A percentile compares a stretch with the other conserved stretches of the same genome.
Evolutionary conservation across 2,329 filamentous ascomycete genomes (phyloP).

Genomic region (Apiospora phragmitis): DNA sequence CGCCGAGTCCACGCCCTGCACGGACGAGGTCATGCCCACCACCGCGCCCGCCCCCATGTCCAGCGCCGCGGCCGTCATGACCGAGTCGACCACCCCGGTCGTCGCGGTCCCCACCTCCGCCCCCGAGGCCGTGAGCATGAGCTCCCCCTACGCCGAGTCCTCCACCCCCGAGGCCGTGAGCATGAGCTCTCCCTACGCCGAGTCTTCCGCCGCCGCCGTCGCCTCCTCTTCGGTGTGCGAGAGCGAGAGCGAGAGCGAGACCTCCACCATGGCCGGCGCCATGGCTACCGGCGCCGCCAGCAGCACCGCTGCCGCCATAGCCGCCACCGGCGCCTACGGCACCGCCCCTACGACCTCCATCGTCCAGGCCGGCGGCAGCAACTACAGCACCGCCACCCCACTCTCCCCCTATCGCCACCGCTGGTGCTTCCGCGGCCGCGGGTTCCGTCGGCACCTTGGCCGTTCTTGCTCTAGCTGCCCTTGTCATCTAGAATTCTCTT

Average conservation of each 20-base stretch:
- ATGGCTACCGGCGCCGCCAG: background rate
- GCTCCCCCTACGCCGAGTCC: background rate
- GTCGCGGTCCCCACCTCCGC: background rate
- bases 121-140: background rate
- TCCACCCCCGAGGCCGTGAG: constrained; percentile 4
- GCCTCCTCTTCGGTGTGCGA: constrained; percentile 9
- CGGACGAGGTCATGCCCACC: background rate
- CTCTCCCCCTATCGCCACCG: constrained; percentile 4
- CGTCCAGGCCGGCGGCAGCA: constrained; percentile 13
- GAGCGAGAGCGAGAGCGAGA: background rate
- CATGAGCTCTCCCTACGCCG: background rate
- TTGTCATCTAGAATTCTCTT: background rate
- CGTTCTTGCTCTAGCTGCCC: constrained; percentile 9
- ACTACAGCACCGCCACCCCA: constrained; percentile 7
- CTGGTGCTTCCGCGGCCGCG: background rate
- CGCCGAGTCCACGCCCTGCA: background rate
- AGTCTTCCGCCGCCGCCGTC: background rate
- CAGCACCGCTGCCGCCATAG: background rate
- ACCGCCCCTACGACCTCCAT: background rate
- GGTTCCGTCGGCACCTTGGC: constrained; percentile 10
- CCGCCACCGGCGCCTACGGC: background rate
- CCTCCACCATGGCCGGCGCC: background rate
- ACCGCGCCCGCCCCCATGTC: background rate
- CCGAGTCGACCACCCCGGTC: background rate
- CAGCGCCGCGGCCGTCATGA: background rate